phyloP scores from a whole-genome alignment of 495 filamentous ascomycete species.

The Xylaria sp. region DNA sequence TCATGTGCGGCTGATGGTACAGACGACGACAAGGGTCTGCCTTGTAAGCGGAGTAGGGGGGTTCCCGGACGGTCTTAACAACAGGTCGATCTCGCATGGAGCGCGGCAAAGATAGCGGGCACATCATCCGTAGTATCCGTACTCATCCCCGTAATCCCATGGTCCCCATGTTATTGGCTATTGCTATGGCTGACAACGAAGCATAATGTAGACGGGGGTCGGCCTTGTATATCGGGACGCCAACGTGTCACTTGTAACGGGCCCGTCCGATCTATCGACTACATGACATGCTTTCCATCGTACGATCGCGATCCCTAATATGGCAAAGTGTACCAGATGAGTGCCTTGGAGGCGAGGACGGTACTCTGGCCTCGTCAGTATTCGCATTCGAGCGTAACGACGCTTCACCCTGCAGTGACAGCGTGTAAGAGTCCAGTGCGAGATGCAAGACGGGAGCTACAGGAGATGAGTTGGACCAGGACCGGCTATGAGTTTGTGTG shows the following conservation, averaged over 20 bases:
- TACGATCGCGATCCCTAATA: slow-evolving; percentile 25
- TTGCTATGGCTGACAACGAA: slow-evolving; percentile 24
- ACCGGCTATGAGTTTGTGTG: background rate
- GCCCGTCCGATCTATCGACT: slow-evolving; percentile 27
- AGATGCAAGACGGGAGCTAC: slow-evolving; percentile 23
- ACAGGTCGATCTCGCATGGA: slow-evolving; percentile 26
- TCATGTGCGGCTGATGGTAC: slow-evolving; percentile 23
- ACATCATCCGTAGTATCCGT: slow-evolving; percentile 16
- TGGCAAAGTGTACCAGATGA: slow-evolving; percentile 22
- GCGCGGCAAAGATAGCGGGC: slow-evolving; percentile 26
- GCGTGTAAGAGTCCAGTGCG: slow-evolving; percentile 19
- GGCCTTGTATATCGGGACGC: slow-evolving; percentile 21
- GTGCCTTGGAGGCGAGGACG: slow-evolving; percentile 20
- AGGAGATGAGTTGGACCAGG: slow-evolving; percentile 10
- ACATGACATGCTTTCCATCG: slow-evolving; percentile 30
- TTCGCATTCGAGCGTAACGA: slow-evolving; percentile 18
- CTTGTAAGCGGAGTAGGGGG: slow-evolving; percentile 9
- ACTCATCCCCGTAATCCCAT: slow-evolving; percentile 4
- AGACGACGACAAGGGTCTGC: slow-evolving; percentile 25
- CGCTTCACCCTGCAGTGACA: slow-evolving; percentile 19
- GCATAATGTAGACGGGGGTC: slow-evolving; percentile 28
- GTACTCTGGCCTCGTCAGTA: slow-evolving; percentile 16
- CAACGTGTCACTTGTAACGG: slow-evolving; percentile 30
- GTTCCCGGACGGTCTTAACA: slow-evolving; percentile 14
- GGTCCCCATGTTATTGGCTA: slow-evolving; percentile 16